Evolutionary conservation across 192 early-diverging fungal genomes (phyloP).

Genomic region (Entophlyctis luteolus): DNA sequence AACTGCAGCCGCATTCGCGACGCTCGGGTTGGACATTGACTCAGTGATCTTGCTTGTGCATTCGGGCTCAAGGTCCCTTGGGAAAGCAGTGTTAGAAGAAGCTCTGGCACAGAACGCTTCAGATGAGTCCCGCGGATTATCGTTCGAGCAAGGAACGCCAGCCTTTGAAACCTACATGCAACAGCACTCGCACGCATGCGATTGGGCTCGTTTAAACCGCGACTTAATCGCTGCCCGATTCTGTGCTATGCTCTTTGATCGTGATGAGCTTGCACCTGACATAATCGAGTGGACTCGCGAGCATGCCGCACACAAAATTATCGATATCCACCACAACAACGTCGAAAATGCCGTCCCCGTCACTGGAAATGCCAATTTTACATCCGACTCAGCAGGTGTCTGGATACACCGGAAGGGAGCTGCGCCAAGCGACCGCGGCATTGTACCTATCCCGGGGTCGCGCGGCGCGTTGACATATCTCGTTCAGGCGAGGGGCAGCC

Average conservation of each 20-base stretch:
- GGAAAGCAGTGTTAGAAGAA: slow-evolving; percentile 47
- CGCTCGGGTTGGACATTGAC: background rate
- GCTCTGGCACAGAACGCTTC: background rate
- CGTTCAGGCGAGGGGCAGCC: slow-evolving; percentile 41
- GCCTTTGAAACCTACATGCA: slow-evolving; percentile 38
- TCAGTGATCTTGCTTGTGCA: slow-evolving; percentile 49
- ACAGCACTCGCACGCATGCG: slow-evolving; percentile 44
- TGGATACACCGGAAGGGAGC: slow-evolving; percentile 62
- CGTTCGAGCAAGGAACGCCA: slow-evolving; percentile 14
- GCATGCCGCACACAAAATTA: slow-evolving; percentile 20
- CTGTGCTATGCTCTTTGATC: slow-evolving; percentile 26
- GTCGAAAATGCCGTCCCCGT: slow-evolving; percentile 30
- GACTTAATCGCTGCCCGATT: slow-evolving; percentile 54
- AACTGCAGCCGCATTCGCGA: slow-evolving; percentile 31
- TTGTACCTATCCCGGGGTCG: slow-evolving; percentile 57
- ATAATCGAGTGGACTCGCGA: background rate
- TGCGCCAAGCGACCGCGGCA: slow-evolving; percentile 48
- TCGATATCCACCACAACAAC: slow-evolving; percentile 61
- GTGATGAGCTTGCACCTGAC: background rate
- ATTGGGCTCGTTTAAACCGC: slow-evolving; percentile 53
- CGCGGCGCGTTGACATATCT: slow-evolving; percentile 56
- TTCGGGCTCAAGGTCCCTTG: slow-evolving; percentile 54
- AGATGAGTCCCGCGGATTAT: background rate
- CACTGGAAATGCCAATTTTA: background rate
- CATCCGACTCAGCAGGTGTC: slow-evolving; percentile 2